Evolutionary conservation across 805 yeast genomes (phyloP).

Genomic region (Wickerhamiella brachini): DNA sequence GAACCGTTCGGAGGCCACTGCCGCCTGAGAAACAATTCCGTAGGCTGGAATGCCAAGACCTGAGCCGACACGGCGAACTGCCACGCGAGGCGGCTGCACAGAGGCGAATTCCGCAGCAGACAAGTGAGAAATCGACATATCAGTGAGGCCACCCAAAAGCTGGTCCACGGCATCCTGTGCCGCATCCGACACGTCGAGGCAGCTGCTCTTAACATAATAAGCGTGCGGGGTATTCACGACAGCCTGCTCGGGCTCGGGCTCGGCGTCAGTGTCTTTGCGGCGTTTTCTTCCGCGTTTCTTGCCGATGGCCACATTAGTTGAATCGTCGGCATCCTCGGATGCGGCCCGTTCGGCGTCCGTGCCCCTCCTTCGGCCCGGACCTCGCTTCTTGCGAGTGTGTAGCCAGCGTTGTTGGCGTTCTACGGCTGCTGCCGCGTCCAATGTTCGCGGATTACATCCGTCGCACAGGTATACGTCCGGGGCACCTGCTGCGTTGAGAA

Average conservation of each 20-base stretch:
- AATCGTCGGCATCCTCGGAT: constrained; percentile 5
- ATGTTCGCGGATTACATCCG: constrained; percentile 45
- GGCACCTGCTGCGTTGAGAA: constrained; percentile 52
- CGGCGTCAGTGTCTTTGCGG: not conserved
- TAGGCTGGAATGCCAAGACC: constrained; percentile 49
- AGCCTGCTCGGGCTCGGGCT: not conserved
- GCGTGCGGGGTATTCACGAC: constrained; percentile 1
- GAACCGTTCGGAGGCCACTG: constrained; percentile 34
- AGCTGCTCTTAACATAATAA: constrained; percentile 2
- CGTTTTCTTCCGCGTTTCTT: constrained; percentile 5
- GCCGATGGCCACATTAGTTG: constrained; percentile 1
- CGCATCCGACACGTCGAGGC: constrained; percentile 1
- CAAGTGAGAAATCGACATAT: not conserved
- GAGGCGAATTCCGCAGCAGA: not conserved
- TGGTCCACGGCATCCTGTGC: not conserved
- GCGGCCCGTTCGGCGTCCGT: constrained; percentile 2
- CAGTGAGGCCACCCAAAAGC: not conserved
- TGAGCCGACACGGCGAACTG: not conserved
- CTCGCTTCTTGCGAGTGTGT: constrained; percentile 7
- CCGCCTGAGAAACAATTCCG: constrained; percentile 38
- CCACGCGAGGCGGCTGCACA: not conserved
- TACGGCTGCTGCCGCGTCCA: constrained; percentile 33
- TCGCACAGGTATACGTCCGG: constrained; percentile 78
- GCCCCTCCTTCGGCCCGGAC: constrained; percentile 8
- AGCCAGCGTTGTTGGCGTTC: constrained; percentile 25